phyloP scores from a whole-genome alignment of 345 rosid genomes.

The Camelina sativa region DNA sequence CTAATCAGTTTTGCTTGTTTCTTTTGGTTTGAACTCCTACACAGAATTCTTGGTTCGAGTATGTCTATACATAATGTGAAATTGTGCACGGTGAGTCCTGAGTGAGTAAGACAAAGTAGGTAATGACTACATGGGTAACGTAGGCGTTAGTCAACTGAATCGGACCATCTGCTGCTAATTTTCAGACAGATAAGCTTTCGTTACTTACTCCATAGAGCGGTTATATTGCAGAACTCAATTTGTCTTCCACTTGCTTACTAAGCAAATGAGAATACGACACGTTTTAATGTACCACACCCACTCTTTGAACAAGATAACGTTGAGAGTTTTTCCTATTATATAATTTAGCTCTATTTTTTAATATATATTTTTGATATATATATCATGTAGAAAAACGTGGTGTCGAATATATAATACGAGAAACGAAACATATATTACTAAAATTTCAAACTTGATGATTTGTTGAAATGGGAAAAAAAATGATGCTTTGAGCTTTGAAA shows the following conservation, averaged over 20 bases:
- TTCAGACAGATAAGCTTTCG: slow-evolving; percentile 29
- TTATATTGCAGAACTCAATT: slow-evolving; percentile 27
- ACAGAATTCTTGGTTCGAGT: neutral
- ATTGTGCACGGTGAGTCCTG: slow-evolving; percentile 21
- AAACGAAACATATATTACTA: slow-evolving; percentile 11
- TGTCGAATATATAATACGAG: neutral
- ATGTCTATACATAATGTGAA: neutral
- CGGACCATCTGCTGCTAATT: slow-evolving; percentile 18
- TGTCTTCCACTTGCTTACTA: slow-evolving; percentile 25
- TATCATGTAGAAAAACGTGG: neutral
- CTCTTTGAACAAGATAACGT: slow-evolving; percentile 26
- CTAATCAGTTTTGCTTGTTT: neutral
- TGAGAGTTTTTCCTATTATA: neutral
- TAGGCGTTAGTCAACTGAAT: neutral
- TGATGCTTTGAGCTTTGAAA: neutral
- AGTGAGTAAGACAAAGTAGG: slow-evolving; percentile 28
- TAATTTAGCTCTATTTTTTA: neutral
- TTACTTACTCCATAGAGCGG: neutral
- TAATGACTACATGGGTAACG: slow-evolving; percentile 1
- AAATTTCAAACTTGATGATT: slow-evolving; percentile 1
- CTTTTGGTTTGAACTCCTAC: neutral
- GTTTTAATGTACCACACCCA: neutral
- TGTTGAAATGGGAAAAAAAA: neutral
- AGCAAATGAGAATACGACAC: slow-evolving; percentile 22
- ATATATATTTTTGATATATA: neutral